Percentiles rank a stretch among this genome's conserved stretches.
Conservation (phyloP, 2,329 filamentous ascomycete species). For the Ophiocordyceps camponoti-leonardi region DNA sequence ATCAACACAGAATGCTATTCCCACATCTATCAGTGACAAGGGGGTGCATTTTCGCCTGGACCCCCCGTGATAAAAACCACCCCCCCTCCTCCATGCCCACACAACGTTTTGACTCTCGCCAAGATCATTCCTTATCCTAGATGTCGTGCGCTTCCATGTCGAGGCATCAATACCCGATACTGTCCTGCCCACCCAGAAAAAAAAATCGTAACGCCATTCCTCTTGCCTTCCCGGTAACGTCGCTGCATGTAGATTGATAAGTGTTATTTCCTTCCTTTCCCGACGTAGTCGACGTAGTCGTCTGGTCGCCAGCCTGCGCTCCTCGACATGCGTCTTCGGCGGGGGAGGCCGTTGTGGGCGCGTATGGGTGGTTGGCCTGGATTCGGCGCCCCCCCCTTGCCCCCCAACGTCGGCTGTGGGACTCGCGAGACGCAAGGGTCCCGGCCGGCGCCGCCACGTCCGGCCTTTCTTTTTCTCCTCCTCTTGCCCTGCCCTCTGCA, state of each 20-base stretch:
- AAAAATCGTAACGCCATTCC: constrained; percentile 4
- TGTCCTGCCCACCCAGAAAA: constrained; percentile 1
- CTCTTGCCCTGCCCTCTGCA: not conserved
- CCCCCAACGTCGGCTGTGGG: not conserved
- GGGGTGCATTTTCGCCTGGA: constrained; percentile 1
- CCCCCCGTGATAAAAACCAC: constrained; percentile 2
- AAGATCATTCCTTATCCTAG: constrained; percentile 3
- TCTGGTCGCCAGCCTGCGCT: not conserved
- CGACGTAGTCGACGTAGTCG: not conserved
- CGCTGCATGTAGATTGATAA: constrained; percentile 3
- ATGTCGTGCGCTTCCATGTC: constrained; percentile 2
- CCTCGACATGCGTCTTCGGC: not conserved
- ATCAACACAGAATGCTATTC: constrained; percentile 4
- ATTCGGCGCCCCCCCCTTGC: too few relatives aligned
- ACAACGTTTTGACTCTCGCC: constrained; percentile 3
- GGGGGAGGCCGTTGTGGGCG: not conserved
- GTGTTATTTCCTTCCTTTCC: not conserved
- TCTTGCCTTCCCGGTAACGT: constrained; percentile 2
- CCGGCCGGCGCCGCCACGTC: not conserved
- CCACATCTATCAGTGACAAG: constrained; percentile 6
- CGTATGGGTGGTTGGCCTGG: not conserved
- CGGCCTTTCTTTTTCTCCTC: not conserved
- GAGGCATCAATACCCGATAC: constrained; percentile 2
- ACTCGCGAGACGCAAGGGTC: not conserved
- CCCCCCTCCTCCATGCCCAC: constrained; percentile 2